These are phyloP conservation scores for Sarocladium oryzae DNA, from an alignment of 2,329 filamentous ascomycete species.

Conservation along the genomic window DNA sequence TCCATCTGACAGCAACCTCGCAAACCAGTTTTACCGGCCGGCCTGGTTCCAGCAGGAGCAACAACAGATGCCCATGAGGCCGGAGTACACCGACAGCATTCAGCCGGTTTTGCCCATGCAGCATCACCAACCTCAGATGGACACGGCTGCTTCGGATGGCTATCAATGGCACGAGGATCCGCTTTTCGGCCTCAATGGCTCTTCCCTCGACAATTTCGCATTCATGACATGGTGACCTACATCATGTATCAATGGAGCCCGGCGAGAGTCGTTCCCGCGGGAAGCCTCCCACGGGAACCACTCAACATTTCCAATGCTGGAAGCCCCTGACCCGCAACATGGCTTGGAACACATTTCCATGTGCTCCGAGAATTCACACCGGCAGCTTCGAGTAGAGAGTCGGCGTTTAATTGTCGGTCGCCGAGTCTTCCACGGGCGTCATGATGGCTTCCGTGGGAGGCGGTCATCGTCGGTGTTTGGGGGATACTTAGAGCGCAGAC, in stretches of 20 bases:
- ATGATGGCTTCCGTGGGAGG: background rate
- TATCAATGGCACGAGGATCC: constrained; percentile 20
- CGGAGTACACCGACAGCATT: background rate
- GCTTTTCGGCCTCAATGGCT: constrained; percentile 26
- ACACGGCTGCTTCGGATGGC: constrained; percentile 10
- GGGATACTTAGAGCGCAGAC: background rate
- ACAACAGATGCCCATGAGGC: constrained; percentile 5
- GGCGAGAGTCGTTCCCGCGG: background rate
- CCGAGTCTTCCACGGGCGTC: background rate
- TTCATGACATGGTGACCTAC: constrained; percentile 11
- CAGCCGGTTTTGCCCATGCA: constrained; percentile 5
- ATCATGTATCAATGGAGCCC: background rate
- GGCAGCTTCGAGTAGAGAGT: background rate
- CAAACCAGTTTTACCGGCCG: background rate
- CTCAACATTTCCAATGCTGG: background rate
- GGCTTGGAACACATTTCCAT: too few species aligned
- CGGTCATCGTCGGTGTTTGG: background rate
- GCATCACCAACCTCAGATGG: background rate
- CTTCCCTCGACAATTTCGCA: constrained; percentile 20
- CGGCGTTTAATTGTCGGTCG: background rate
- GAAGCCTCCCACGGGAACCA: constrained; percentile 1
- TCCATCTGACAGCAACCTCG: background rate
- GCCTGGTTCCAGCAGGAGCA: constrained; percentile 4
- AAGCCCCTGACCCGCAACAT: background rate
- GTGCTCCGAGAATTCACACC: background rate